Conservation (phyloP, 441 rosid species). For the Eutrema salsugineum region DNA sequence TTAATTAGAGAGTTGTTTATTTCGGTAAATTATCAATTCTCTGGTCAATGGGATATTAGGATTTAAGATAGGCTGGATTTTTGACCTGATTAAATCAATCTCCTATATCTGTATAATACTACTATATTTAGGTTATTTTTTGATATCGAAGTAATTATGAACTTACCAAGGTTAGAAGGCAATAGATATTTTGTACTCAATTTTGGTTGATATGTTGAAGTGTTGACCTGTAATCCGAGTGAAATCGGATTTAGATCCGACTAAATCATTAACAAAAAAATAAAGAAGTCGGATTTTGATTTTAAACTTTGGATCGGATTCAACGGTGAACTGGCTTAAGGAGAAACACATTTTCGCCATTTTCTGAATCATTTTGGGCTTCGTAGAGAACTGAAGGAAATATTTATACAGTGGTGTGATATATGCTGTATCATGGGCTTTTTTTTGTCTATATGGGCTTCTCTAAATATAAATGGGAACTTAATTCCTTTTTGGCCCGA, state of each 20-base stretch:
- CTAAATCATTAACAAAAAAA: too few relatives aligned
- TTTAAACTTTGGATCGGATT: background rate
- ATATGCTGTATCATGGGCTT: background rate
- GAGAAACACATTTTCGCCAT: background rate
- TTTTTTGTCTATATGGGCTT: background rate
- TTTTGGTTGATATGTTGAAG: background rate
- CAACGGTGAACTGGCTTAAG: background rate
- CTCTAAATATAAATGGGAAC: background rate
- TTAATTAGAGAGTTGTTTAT: background rate
- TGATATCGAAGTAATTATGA: background rate
- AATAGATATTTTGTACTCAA: background rate
- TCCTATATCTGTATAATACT: background rate
- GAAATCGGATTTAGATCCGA: background rate
- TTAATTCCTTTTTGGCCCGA: background rate
- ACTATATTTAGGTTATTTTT: conserved; percentile 5
- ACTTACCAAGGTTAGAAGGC: background rate
- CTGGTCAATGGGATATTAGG: conserved; percentile 1
- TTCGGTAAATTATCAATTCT: background rate
- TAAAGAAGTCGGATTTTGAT: background rate
- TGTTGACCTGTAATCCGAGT: background rate
- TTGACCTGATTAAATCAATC: background rate
- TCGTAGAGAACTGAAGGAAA: background rate
- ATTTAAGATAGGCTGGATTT: background rate
- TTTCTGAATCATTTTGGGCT: background rate
- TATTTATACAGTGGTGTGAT: background rate